Conservation (phyloP, 768 basidiomycete genomes). For the Lepiota venenata region DNA sequence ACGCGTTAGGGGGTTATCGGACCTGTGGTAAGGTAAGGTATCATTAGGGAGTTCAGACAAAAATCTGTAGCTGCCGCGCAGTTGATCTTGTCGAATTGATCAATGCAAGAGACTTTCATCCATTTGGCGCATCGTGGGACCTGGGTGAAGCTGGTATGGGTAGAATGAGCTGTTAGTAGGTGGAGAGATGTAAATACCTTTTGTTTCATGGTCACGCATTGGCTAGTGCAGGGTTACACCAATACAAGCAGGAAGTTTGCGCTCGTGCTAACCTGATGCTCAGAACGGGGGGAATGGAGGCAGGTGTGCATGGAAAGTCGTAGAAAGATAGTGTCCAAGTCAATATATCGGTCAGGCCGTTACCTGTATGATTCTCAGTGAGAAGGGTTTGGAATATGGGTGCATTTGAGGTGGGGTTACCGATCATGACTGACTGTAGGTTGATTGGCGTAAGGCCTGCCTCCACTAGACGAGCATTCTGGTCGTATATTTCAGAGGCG, state of each 20-base stretch:
- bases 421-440: conserved; percentile 69
- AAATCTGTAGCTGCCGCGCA: conserved; percentile 62
- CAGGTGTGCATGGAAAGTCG: conserved; percentile 53
- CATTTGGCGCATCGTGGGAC: conserved; percentile 61
- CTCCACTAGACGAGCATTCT: conserved; percentile 50
- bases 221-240: conserved; percentile 34
- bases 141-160: conserved; percentile 25
- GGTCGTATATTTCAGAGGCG: conserved; percentile 72
- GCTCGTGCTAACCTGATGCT: conserved; percentile 34
- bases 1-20: conserved; percentile 9
- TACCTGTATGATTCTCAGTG: conserved; percentile 33
- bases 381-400: neutral
- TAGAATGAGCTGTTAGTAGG: neutral
- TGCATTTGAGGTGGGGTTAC: conserved; percentile 29
- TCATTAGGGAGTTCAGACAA: conserved; percentile 50
- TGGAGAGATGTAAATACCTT: conserved; percentile 39
- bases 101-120: conserved; percentile 53
- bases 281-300: conserved; percentile 42
- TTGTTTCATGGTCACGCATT: conserved; percentile 57
- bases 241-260: conserved; percentile 28
- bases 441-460: conserved; percentile 59
- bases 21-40: conserved; percentile 38
- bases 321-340: conserved; percentile 37
- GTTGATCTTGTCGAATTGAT: conserved; percentile 59
- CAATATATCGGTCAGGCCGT: conserved; percentile 59